These are phyloP conservation scores for Dichotomopilus funicola DNA, from an alignment of 2,329 filamentous ascomycete species.

Conservation along the genomic window DNA sequence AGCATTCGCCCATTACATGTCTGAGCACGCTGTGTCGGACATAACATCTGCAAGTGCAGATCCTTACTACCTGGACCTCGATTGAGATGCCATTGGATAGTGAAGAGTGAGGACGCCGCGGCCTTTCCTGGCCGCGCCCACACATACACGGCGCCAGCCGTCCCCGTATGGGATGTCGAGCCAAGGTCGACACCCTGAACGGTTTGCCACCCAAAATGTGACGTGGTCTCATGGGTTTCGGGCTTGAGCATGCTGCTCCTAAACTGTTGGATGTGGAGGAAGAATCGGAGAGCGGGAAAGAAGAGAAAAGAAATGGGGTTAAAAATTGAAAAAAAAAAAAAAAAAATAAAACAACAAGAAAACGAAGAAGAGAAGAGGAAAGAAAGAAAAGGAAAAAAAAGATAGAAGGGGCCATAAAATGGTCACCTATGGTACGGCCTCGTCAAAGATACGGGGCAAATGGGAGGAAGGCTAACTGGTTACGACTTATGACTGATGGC, in stretches of 20 bases:
- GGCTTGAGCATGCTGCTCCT: not conserved
- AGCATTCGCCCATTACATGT: not conserved
- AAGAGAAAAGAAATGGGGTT: not conserved
- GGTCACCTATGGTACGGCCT: constrained; percentile 4
- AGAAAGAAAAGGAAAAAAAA: not conserved
- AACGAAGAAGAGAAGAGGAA: not conserved
- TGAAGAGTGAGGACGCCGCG: not conserved
- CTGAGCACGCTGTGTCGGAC: constrained; percentile 6
- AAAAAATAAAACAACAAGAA: not conserved
- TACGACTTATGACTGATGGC: constrained; percentile 12
- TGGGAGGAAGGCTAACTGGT: constrained; percentile 11
- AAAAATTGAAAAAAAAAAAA: not conserved
- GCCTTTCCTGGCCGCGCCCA: constrained; percentile 3
- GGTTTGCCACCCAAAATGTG: not conserved
- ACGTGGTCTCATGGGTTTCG: not conserved
- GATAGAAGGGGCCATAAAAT: constrained; percentile 2
- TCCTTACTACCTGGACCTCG: not conserved
- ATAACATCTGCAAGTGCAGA: constrained; percentile 15
- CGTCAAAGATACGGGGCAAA: constrained; percentile 3
- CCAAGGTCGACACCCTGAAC: constrained; percentile 1
- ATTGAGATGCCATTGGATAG: constrained; percentile 1
- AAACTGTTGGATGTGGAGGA: too few species aligned
- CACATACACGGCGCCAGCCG: not conserved
- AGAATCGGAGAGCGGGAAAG: not conserved
- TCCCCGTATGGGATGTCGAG: not conserved